Conservation (phyloP, 805 yeast genomes). For the Candida ulmi region DNA sequence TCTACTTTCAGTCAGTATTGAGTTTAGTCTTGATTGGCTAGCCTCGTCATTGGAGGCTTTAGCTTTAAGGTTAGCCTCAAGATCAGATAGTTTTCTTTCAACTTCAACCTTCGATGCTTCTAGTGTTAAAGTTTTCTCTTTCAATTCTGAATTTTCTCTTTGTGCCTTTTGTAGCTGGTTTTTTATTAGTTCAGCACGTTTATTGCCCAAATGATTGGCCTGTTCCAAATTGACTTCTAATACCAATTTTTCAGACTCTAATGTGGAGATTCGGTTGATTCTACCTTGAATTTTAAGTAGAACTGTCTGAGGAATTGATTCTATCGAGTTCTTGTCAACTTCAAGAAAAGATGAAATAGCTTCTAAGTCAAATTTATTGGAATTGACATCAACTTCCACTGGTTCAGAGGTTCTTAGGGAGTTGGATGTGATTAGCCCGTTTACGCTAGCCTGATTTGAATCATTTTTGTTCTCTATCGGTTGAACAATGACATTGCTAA, state of each 20-base stretch:
- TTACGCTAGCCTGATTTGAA: no score
- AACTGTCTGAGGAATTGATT: slow-evolving; percentile 15
- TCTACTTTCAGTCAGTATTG: slow-evolving; percentile 21
- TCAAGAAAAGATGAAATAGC: slow-evolving; percentile 31
- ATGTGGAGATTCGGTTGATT: slow-evolving; percentile 28
- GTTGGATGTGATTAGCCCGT: no score
- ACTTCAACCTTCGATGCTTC: slow-evolving; percentile 20
- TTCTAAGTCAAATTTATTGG: slow-evolving; percentile 2
- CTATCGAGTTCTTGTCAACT: slow-evolving; percentile 21
- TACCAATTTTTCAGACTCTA: slow-evolving; percentile 32
- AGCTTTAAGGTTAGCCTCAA: slow-evolving; percentile 9
- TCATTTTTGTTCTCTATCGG: no score
- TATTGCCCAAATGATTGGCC: slow-evolving; percentile 26
- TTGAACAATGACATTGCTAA: no score
- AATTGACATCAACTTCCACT: no score
- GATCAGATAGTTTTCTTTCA: slow-evolving; percentile 9
- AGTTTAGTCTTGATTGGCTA: slow-evolving; percentile 9
- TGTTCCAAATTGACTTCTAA: slow-evolving; percentile 37
- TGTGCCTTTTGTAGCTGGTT: slow-evolving; percentile 22
- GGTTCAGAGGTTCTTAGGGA: neutral
- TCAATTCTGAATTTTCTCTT: slow-evolving; percentile 18
- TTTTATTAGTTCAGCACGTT: slow-evolving; percentile 28
- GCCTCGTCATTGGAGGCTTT: slow-evolving; percentile 5
- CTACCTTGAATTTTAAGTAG: slow-evolving; percentile 25
- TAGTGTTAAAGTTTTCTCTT: slow-evolving; percentile 16